Percentiles rank a stretch among this genome's conserved stretches.
Conservation (phyloP, 331 rosid genomes). For the Dryas integrifolia region DNA sequence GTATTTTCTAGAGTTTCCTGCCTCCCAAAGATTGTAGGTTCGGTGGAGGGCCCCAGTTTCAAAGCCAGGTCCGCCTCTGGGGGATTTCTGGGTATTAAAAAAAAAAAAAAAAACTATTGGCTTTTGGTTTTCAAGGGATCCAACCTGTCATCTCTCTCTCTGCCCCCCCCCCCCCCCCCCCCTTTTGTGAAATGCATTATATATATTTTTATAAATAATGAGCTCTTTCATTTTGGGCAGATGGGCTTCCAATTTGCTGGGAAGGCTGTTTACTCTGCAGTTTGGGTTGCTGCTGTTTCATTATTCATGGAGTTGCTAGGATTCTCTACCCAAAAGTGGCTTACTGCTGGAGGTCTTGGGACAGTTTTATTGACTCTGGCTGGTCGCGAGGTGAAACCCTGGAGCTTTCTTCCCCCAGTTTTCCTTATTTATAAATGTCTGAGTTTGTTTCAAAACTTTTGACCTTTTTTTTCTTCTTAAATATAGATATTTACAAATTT, state of each 20-base stretch:
- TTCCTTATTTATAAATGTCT: slow-evolving; percentile 12
- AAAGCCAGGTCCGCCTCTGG: too few species aligned
- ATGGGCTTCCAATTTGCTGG: slow-evolving; percentile 98
- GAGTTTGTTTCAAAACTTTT: slow-evolving; percentile 11
- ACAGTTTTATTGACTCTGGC: slow-evolving; percentile 94
- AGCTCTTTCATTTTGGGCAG: slow-evolving; percentile 43
- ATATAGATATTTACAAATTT: slow-evolving; percentile 87
- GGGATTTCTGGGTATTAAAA: too few species aligned
- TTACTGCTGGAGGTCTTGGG: slow-evolving; percentile 99
- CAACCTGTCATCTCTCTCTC: neutral
- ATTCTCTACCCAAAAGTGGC: slow-evolving; percentile 91
- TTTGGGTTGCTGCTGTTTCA: slow-evolving; percentile 85
- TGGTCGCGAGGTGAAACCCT: slow-evolving; percentile 75
- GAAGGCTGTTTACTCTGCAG: slow-evolving; percentile 84
- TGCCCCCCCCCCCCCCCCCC: neutral
- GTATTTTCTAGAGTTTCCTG: too few species aligned
- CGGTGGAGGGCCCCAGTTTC: too few species aligned
- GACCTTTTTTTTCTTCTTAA: slow-evolving; percentile 17
- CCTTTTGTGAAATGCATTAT: neutral
- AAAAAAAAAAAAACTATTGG: too few species aligned
- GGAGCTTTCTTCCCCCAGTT: neutral
- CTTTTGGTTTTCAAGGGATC: neutral
- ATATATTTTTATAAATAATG: slow-evolving; percentile 14
- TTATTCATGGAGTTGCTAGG: slow-evolving; percentile 94
- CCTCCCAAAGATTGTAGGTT: too few species aligned